phyloP scores from a whole-genome alignment of 2,329 filamentous ascomycete genomes.

The Knufia petricola region DNA sequence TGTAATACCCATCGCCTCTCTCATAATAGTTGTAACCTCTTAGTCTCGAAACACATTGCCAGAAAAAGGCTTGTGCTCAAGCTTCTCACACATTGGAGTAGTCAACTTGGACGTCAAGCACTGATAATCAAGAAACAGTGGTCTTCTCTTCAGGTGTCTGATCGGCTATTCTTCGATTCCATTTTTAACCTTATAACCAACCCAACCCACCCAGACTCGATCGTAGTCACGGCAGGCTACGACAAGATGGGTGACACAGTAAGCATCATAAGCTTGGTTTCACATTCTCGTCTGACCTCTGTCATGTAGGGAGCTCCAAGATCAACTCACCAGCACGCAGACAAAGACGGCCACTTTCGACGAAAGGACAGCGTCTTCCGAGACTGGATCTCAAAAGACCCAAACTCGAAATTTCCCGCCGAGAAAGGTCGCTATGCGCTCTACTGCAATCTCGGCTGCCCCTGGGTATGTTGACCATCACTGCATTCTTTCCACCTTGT shows the following conservation, averaged over 20 bases:
- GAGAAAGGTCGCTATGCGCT: conserved; percentile 53
- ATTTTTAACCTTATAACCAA: not conserved
- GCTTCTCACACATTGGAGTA: not conserved
- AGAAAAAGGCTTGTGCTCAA: not conserved
- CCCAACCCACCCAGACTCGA: not conserved
- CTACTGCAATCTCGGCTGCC: conserved; percentile 52
- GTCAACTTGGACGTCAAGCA: not conserved
- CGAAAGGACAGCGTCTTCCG: conserved; percentile 48
- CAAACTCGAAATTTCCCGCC: conserved; percentile 45
- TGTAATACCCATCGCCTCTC: not conserved
- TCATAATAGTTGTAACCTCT: not conserved
- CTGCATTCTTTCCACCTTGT: not conserved
- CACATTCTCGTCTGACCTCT: not conserved
- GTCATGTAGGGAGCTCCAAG: not conserved
- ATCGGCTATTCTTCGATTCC: not conserved
- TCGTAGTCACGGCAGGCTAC: not conserved
- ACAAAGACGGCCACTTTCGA: conserved; percentile 44
- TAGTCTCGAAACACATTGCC: not conserved
- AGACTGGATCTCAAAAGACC: conserved; percentile 43
- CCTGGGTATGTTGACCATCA: conserved; percentile 37
- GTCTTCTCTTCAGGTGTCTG: conserved; percentile 1
- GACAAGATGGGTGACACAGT: conserved; percentile 6
- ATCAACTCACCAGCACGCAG: conserved; percentile 27
- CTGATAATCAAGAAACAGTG: not conserved
- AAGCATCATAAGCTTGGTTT: not conserved